These are phyloP conservation scores for Jatropha multifida DNA, from an alignment of 441 rosid genomes.

Conservation along the genomic window DNA sequence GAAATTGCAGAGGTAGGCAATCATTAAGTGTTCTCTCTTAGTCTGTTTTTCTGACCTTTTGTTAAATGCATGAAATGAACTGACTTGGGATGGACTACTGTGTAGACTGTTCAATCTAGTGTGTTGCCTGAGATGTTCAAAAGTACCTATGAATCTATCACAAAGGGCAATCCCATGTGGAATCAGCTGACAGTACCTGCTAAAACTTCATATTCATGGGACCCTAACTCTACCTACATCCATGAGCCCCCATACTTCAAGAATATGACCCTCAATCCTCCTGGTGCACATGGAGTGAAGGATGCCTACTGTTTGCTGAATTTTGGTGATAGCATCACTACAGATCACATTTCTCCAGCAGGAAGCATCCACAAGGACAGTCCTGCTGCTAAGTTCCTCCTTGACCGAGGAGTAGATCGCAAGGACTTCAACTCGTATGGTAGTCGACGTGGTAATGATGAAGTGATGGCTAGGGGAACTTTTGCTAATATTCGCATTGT, in stretches of 20 bases:
- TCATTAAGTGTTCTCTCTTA: conserved; percentile 3
- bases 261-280: conserved; percentile 89
- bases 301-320: conserved; percentile 96
- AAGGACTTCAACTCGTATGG: conserved; percentile 96
- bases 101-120: conserved; percentile 87
- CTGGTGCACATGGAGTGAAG: conserved; percentile 85
- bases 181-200: conserved; percentile 74
- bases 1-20: conserved; percentile 85
- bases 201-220: conserved; percentile 72
- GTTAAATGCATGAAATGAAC: conserved; percentile 7
- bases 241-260: conserved; percentile 99
- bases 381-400: conserved; percentile 88
- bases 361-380: conserved; percentile 97
- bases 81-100: conserved; percentile 23
- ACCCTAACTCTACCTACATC: conserved; percentile 87
- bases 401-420: conserved; percentile 81
- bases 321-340: conserved; percentile 97
- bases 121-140: conserved; percentile 95
- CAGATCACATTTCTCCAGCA: conserved; percentile 98
- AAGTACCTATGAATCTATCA: conserved; percentile 85
- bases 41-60: conserved; percentile 1
- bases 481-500: conserved; percentile 96
- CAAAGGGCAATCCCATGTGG: conserved; percentile 98
- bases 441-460: conserved; percentile 98
- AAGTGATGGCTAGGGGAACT: conserved; percentile 98